Evolutionary conservation across 371 early-diverging fungal genomes (phyloP).

Genomic region (Vairimorpha apis): DNA sequence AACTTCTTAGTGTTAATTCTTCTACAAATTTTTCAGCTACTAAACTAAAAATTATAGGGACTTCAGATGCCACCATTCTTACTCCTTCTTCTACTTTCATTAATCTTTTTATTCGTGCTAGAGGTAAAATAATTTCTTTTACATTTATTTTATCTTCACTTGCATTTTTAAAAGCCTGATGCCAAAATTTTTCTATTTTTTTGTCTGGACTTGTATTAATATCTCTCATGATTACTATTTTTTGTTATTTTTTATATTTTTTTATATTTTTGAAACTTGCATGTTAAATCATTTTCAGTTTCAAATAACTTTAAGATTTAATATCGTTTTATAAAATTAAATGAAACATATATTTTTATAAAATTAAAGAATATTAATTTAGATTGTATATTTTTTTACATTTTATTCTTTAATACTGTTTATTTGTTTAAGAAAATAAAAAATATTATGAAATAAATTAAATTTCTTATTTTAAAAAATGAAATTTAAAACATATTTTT

Average conservation of each 20-base stretch:
- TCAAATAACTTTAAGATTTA: too few species aligned
- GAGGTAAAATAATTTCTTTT: constrained; percentile 79
- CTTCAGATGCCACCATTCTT: constrained; percentile 68
- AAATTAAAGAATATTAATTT: too few species aligned
- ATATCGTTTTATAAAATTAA: too few species aligned
- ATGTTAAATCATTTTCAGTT: too few species aligned
- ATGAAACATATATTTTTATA: too few species aligned
- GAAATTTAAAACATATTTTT: too few species aligned
- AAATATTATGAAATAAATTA: too few species aligned
- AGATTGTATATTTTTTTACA: too few species aligned
- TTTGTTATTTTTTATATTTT: not conserved
- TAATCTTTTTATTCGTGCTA: constrained; percentile 96
- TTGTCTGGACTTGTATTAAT: constrained; percentile 16
- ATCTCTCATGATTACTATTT: not conserved
- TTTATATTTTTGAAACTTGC: not conserved
- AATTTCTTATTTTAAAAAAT: too few species aligned
- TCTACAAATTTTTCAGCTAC: constrained; percentile 92
- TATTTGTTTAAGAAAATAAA: too few species aligned
- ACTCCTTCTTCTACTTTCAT: constrained; percentile 98
- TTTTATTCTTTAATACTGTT: too few species aligned
- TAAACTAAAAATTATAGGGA: constrained; percentile 86
- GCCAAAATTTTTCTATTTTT: constrained; percentile 44
- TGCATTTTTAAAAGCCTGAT: constrained; percentile 26
- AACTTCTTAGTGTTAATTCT: constrained; percentile 83
- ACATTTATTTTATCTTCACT: constrained; percentile 11